Evolutionary conservation across 352 stramenopile genomes (phyloP).

Genomic region (Phytophthora melonis): DNA sequence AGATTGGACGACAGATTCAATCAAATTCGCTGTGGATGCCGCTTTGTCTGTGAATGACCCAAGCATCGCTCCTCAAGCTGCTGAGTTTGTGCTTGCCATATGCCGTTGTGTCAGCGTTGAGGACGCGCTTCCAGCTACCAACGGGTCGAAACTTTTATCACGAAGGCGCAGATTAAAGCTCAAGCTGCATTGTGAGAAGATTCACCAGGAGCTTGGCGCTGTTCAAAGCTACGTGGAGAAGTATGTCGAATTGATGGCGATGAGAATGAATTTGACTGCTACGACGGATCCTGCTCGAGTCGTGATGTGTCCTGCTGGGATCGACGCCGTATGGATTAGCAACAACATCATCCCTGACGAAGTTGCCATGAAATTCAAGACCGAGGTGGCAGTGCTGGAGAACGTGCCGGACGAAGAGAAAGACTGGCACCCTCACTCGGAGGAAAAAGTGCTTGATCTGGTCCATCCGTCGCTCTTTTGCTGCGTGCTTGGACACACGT

Average conservation of each 20-base stretch:
- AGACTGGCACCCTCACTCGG: constrained; percentile 65
- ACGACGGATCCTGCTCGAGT: constrained; percentile 6
- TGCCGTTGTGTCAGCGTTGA: constrained; percentile 17
- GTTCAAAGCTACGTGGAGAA: constrained; percentile 22
- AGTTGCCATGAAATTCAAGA: constrained; percentile 40
- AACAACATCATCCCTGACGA: constrained; percentile 36
- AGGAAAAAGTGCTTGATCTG: constrained; percentile 62
- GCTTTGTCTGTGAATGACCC: neutral
- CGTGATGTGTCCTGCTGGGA: constrained; percentile 35
- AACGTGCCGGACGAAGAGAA: constrained; percentile 51
- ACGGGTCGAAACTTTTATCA: constrained; percentile 12
- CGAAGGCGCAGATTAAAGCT: constrained; percentile 19
- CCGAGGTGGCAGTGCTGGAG: constrained; percentile 41
- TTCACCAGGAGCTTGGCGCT: constrained; percentile 10
- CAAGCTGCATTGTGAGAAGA: constrained; percentile 31
- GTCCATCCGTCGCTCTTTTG: constrained; percentile 76
- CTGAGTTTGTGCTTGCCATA: constrained; percentile 23
- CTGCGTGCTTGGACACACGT: constrained; percentile 52
- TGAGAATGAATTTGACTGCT: constrained; percentile 11
- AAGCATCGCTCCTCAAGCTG: constrained; percentile 1
- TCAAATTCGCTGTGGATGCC: neutral
- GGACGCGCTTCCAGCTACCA: constrained; percentile 15
- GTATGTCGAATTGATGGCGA: constrained; percentile 13
- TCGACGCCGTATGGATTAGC: constrained; percentile 52
- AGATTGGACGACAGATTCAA: constrained; percentile 15